phyloP scores from a whole-genome alignment of 1,139 yeast species.

The Debaryomyces sp. region DNA sequence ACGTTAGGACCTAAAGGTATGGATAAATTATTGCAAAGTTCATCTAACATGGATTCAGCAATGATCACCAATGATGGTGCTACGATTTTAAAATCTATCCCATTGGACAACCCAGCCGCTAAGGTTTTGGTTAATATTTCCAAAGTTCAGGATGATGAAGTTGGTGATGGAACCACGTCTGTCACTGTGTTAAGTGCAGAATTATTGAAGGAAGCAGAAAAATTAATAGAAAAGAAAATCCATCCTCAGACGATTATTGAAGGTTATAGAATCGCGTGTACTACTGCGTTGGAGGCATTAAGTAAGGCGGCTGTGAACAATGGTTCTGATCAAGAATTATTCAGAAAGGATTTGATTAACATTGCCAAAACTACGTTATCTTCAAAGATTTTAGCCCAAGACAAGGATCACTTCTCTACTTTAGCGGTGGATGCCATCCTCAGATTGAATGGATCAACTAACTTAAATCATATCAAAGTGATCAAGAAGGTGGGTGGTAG shows the following conservation, averaged over 20 bases:
- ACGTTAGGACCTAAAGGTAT: conserved; percentile 98
- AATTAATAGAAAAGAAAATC: conserved; percentile 85
- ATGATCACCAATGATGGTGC: conserved; percentile 98
- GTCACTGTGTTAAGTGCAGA: conserved; percentile 94
- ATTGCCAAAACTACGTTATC: conserved; percentile 94
- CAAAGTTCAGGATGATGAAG: conserved; percentile 97
- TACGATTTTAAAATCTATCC: conserved; percentile 89
- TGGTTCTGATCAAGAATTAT: conserved; percentile 59
- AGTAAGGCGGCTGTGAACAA: conserved; percentile 78
- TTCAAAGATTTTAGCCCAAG: conserved; percentile 92
- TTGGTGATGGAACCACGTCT: conserved; percentile 99
- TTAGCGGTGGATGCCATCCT: conserved; percentile 94
- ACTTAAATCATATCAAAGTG: conserved; percentile 90
- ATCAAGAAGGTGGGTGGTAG: conserved; percentile 94
- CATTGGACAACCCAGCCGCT: conserved; percentile 97
- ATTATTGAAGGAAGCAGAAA: conserved; percentile 92
- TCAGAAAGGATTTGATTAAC: conserved; percentile 75
- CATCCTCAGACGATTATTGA: conserved; percentile 98
- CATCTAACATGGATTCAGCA: conserved; percentile 70
- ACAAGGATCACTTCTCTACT: conserved; percentile 83
- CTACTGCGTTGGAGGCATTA: conserved; percentile 80
- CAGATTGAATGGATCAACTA: conserved; percentile 91
- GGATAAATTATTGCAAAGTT: conserved; percentile 92
- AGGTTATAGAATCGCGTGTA: conserved; percentile 88
- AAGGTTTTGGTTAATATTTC: conserved; percentile 94